A percentile compares a stretch with the other conserved stretches of the same genome.
phyloP scores from a whole-genome alignment of 2,329 filamentous ascomycete genomes.

The Didymella sp. region DNA sequence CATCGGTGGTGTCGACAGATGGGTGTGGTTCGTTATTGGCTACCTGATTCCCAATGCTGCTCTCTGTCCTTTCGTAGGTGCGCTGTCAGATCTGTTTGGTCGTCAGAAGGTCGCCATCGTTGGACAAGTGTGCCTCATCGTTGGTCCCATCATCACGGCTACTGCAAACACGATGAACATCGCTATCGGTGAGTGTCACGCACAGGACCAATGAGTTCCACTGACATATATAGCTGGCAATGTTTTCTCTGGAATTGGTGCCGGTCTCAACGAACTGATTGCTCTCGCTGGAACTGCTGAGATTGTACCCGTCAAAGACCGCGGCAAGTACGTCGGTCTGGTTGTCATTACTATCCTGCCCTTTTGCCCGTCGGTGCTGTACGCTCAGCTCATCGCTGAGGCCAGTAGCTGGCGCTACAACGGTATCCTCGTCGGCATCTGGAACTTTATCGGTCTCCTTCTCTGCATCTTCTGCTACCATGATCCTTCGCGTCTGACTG shows the following conservation, averaged over 20 bases:
- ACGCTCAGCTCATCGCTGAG: constrained; percentile 63
- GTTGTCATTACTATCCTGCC: constrained; percentile 68
- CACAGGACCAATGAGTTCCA: no score
- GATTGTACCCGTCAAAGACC: constrained; percentile 69
- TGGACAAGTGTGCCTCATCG: constrained; percentile 45
- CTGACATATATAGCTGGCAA: constrained; percentile 29
- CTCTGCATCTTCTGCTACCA: constrained; percentile 57
- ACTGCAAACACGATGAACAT: constrained; percentile 43
- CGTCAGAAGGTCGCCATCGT: constrained; percentile 42
- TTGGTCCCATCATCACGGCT: constrained; percentile 44
- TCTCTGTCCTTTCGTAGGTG: constrained; percentile 69
- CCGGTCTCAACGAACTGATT: constrained; percentile 72
- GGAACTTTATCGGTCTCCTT: constrained; percentile 60
- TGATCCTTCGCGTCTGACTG: constrained; percentile 48
- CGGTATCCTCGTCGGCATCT: constrained; percentile 61
- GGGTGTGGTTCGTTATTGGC: constrained; percentile 62
- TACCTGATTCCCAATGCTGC: constrained; percentile 65
- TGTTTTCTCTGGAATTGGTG: constrained; percentile 67
- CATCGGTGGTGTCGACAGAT: constrained; percentile 66
- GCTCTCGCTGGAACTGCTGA: constrained; percentile 72
- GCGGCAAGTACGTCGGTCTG: constrained; percentile 67
- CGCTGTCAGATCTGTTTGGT: constrained; percentile 46
- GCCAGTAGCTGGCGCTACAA: constrained; percentile 63
- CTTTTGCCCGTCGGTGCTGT: constrained; percentile 68
- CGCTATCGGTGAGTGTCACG: constrained; percentile 38